Conservation (phyloP, 148 eudicot species). For the Silene latifolia region DNA sequence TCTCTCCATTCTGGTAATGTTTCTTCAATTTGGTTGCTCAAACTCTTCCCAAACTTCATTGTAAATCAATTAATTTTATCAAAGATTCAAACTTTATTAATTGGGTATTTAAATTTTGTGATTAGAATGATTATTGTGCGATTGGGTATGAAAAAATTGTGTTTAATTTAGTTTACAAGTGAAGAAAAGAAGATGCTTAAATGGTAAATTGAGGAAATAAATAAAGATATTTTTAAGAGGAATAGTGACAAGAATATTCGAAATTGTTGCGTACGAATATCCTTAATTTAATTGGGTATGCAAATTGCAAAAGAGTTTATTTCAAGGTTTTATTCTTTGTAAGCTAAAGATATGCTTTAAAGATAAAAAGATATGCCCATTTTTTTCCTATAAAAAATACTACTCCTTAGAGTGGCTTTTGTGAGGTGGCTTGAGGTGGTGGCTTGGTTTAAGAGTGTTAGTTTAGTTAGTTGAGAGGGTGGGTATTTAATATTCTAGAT, state of each 20-base stretch:
- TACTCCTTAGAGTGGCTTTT: conserved; percentile 17
- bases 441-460: no score
- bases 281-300: conserved; percentile 27
- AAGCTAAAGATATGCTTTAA: not conserved
- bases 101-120: not conserved
- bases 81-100: conserved; percentile 13
- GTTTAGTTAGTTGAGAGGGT: no score
- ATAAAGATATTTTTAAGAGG: conserved; percentile 8
- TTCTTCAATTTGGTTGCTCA: conserved; percentile 89
- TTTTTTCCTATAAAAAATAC: not conserved
- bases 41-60: conserved; percentile 95
- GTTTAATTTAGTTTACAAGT: not conserved
- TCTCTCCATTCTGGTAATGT: conserved; percentile 96
- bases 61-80: not conserved
- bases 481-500: no score
- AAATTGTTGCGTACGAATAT: conserved; percentile 38
- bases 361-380: not conserved
- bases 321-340: conserved; percentile 37
- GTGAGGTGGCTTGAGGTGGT: conserved; percentile 26
- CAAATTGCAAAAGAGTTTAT: conserved; percentile 26
- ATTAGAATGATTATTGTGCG: not conserved
- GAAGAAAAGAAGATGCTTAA: not conserved
- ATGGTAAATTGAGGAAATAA: not conserved
- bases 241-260: conserved; percentile 34
- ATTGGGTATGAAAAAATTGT: not conserved